Evolutionary conservation across 2,329 filamentous ascomycete genomes (phyloP).

Genomic region (Fusarium ramigenum): DNA sequence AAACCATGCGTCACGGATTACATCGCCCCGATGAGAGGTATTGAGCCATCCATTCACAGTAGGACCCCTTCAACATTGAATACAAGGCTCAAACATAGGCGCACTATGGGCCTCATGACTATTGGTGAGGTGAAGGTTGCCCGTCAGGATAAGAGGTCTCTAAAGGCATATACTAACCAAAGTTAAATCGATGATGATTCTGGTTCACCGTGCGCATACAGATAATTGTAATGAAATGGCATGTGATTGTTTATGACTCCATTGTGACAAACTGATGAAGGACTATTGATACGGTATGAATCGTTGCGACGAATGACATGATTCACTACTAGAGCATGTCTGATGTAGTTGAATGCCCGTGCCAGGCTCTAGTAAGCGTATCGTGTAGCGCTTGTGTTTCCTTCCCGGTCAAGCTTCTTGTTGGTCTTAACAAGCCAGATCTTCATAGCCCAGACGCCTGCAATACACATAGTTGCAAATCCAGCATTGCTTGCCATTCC

Average conservation of each 20-base stretch:
- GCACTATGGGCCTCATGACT: no score
- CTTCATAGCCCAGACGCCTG: conserved; percentile 37
- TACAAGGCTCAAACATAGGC: no score
- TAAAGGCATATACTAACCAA: no score
- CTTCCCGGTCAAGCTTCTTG: conserved; percentile 37
- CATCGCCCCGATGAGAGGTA: neutral
- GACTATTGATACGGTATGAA: accelerated
- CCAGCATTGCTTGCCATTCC: conserved; percentile 49
- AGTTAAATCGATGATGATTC: accelerated
- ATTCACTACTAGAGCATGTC: neutral
- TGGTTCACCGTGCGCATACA: neutral
- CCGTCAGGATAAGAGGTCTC: neutral
- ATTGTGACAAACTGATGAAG: neutral
- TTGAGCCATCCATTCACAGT: no score
- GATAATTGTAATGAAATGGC: neutral
- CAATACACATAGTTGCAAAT: conserved; percentile 41
- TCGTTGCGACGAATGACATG: no score
- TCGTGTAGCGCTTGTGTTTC: conserved; percentile 6
- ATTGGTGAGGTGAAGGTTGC: neutral
- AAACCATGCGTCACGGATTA: neutral
- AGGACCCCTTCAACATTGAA: neutral
- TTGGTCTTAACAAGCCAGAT: conserved; percentile 40
- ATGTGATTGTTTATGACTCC: neutral
- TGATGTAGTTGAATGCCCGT: accelerated
- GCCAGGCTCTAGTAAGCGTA: conserved; percentile 30